A percentile compares a stretch with the other conserved stretches of the same genome.
Evolutionary conservation across 257 asterid species (phyloP).

Genomic region (Anisodus acutangulus): DNA sequence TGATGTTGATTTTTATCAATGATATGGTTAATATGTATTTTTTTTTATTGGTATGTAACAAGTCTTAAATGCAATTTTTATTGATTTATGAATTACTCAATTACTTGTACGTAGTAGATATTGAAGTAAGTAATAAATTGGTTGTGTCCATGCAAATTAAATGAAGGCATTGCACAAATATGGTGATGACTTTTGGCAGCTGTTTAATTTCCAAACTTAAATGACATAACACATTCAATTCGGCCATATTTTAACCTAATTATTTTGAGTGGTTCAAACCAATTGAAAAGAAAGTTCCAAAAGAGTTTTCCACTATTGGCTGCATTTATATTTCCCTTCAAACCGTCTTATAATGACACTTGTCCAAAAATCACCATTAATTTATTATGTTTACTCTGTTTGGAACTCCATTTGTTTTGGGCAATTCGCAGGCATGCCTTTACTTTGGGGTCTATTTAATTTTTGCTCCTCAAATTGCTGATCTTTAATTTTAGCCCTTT

Average conservation of each 20-base stretch:
- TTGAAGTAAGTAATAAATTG: background rate
- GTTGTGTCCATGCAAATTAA: background rate
- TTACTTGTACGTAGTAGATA: background rate
- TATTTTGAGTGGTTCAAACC: background rate
- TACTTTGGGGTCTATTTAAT: too few relatives aligned
- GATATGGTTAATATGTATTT: constrained; percentile 6
- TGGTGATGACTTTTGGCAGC: background rate
- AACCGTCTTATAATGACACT: background rate
- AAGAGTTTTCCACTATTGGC: background rate
- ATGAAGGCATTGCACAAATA: background rate
- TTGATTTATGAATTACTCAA: background rate
- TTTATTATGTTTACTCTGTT: background rate
- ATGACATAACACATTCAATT: background rate
- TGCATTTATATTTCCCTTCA: background rate
- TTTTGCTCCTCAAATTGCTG: too few relatives aligned
- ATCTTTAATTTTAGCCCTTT: too few relatives aligned
- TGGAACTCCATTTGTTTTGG: background rate
- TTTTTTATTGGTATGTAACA: background rate
- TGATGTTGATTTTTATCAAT: constrained; percentile 27
- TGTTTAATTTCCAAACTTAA: background rate
- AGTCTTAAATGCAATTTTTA: constrained; percentile 12
- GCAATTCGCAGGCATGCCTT: too few relatives aligned
- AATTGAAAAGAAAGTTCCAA: background rate
- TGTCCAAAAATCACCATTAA: constrained; percentile 10
- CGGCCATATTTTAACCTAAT: background rate